Conservation (phyloP, 495 filamentous ascomycete species). For the Penicillium cataractarum region DNA sequence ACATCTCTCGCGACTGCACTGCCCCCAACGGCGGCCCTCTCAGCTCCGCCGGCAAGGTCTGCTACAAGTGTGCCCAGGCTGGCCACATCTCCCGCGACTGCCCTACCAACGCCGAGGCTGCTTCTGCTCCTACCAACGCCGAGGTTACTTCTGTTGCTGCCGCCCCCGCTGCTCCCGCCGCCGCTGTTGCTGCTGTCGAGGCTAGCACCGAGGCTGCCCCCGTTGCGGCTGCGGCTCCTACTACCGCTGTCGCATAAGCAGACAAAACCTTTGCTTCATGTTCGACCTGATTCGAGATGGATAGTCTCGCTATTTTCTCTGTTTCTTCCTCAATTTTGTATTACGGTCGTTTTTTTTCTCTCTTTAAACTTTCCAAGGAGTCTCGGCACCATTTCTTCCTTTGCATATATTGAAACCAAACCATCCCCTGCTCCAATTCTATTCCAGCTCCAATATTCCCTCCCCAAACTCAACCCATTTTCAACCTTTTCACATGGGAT, state of each 20-base stretch:
- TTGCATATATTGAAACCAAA: slow-evolving; percentile 49
- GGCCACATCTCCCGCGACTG: slow-evolving; percentile 98
- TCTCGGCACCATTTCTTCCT: slow-evolving; percentile 36
- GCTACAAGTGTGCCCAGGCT: slow-evolving; percentile 94
- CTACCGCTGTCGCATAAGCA: slow-evolving; percentile 60
- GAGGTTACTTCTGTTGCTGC: slow-evolving; percentile 37
- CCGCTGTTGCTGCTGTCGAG: slow-evolving; percentile 49
- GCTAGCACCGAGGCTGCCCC: slow-evolving; percentile 41
- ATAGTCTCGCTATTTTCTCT: slow-evolving; percentile 10
- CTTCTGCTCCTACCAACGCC: slow-evolving; percentile 38
- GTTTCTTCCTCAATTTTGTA: slow-evolving; percentile 37
- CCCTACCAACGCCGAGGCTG: slow-evolving; percentile 62
- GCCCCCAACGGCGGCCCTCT: slow-evolving; percentile 95
- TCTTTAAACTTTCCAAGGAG: slow-evolving; percentile 30
- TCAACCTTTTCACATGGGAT: background rate
- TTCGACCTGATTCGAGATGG: background rate
- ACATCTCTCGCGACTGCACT: slow-evolving; percentile 97
- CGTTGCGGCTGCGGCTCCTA: slow-evolving; percentile 50
- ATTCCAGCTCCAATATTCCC: slow-evolving; percentile 25
- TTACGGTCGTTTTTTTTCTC: slow-evolving; percentile 39
- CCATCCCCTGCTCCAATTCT: slow-evolving; percentile 6
- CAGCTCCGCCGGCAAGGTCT: slow-evolving; percentile 95
- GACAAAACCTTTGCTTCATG: background rate
- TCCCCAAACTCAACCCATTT: slow-evolving; percentile 2
- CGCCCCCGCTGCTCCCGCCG: slow-evolving; percentile 33